Evolutionary conservation across 805 yeast genomes (phyloP), one percentile per base, ranked within the genome.

Genomic region (Priceomyces medius): DNA sequence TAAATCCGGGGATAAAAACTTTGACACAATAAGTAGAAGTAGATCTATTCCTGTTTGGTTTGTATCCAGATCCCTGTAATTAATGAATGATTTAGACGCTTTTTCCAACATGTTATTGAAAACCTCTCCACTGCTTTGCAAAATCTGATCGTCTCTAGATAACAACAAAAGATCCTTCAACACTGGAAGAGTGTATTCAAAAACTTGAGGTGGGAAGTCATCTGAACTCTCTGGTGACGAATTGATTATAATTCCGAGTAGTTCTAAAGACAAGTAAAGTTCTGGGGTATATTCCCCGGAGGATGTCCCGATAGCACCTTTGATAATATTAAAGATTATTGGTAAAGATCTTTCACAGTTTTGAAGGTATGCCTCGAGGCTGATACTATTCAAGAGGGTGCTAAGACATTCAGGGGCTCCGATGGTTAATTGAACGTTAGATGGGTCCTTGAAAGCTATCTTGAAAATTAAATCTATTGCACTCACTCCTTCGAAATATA

Each of bases 111-210:
- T 60, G 20, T 76, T 77, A 44, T 81, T 80, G 51, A 85, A 80
- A 3, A 83, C 81, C 45, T 85, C 91, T 0, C 91, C 85, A 2
- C 89, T 83, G 8, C 80, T 67, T 61, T 89, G 96, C 23, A 89
- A 59, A 7, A 88, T 74, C 54, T 84, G 88, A 50, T 85, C 87
- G 58, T 89, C 97, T n/a, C 60, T 66, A 0, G 88, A 73, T 2
- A 42, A 43, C 27, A 73, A 44, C 4, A 77, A 58, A 37, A 77
- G 57, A 16, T 61, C 59, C 39, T 66, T 59, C 50, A 79, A 48
- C 2, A 58, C 51, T 0, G 81, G 77, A 47, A 76, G 77, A 2
- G 72, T 56, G 42, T 59, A 63, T 37, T 61, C 40, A 59, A 76
- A 72, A 32, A 80, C 52, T 43, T 62, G 59, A 35, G 52, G 45